Base-by-base conservation (phyloP, 305 asterid genomes). In the Solanum chacoense region DNA sequence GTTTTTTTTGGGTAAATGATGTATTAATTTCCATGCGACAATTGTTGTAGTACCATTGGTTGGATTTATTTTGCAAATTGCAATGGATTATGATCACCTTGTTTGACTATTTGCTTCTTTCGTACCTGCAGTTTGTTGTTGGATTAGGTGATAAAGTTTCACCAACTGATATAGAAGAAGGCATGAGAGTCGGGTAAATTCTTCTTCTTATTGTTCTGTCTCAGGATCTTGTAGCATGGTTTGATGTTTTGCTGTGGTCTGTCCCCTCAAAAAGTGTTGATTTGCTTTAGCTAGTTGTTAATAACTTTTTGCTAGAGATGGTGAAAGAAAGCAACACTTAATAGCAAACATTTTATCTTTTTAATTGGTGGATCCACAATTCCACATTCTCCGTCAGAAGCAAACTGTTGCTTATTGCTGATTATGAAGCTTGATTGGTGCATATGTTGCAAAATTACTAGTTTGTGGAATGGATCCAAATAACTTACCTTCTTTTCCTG, bases 81-180 rank as follows among this genome's bases (percentile, higher is more conserved):
- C 86, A 18, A 11, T 31, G 86, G 29, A 83, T 29, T 32, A 6
- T 50, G 28, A 31, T 83, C 71, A 29, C 42, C 87, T 50, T 22
- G 40, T 83, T 83, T 83, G 72, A 83, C 40, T 50, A 7, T 83
- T 11, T 83, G 87, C 42, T 31, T 29, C 28, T 83, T 88, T 35
- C 38, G 8, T 92, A 89, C 55, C 67, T 94, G 92, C 95, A 97
- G 99, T 97, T 96, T 92, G 99, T 96, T 91, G 99, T 97, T 88
- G 99, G 99, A 85, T 90, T 97, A 85, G 98, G 98, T 32, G 99
- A 97, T 90, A 95, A 95, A 92, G 98, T 96, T 85, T 96, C 98
- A 36, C 99, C 99, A 13, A 95, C 98, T 89, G 99, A 97, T 91
- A 97, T 97, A 90, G 99, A 96, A 93, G 99, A 97, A 93, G 98